Base-by-base conservation (phyloP, 2,329 filamentous ascomycete genomes). In the Myriosclerotinia duriaeana region DNA sequence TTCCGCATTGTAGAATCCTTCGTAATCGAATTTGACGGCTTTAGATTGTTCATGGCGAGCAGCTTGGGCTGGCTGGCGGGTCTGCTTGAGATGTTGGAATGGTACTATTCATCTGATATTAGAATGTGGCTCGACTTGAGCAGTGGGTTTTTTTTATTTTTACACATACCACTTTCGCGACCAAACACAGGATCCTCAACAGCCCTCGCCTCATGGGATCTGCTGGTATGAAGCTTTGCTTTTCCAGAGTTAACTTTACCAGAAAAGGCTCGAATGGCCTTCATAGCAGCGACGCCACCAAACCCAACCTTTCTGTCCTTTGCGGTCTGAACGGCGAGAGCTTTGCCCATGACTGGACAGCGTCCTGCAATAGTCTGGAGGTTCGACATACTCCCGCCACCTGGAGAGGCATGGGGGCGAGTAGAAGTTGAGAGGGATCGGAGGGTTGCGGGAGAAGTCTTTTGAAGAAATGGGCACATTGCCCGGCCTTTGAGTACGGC, bases 271-370 rank as follows among this genome's bases (percentile, higher is more conserved):
- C 85, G 81, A 70, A 85, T 78, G 67, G 80, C 81, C 63, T 83
- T 79, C 66, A 81, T 78, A 68, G 81, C 78, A 63, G 80, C 79
- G 66, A 78, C 76, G 65, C 74, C 77, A 69, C 77, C 72, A 70
- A 80, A 73, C 65, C 78, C 75, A 65, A 79, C 71, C 67, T 78
- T 79, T 63, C 82, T 79, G 60, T 82, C 78, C 76, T 84, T 84
- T 70, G 86, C 83, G 55, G 85, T 85, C 84, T 97, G 94, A 50
- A 97, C 89, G 69, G 92, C 91, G 78, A 99, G 87, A 53, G 95
- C 95, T 85, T 97, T 96, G 79, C 93, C 94, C 95, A 99, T 99
- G 79, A 99, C 90, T 67, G 95, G 95, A 85, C 95, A 99, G 79
- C 94, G 92, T 77, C 93, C 89, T 75, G 92, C 95, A 76, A 96